Base-by-base conservation (phyloP, 2,329 filamentous ascomycete genomes). In the Cordyceps cateniannulata region DNA sequence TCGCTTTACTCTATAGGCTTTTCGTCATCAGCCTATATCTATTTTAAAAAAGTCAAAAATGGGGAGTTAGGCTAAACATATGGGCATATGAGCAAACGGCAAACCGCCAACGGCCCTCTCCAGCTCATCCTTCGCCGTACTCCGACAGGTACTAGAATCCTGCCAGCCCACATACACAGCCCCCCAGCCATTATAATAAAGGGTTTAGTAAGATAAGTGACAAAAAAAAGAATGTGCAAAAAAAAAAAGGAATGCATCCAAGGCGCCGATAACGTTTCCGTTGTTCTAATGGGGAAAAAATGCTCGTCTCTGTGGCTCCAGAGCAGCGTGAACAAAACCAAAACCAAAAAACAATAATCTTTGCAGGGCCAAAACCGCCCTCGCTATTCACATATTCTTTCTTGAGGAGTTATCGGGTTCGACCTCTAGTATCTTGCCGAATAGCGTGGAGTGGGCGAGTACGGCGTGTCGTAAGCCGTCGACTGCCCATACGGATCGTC, bases 401-500 rank as follows among this genome's bases (percentile, higher is more conserved):
- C 59, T 18, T 38, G 59, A 18, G 22, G 27, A 12, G 20, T 44
- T 16, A 56, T 51, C 52, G 40, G 52, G 47, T 38, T 45, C 25
- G 59, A 42, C 59, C 52, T 61, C 71, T 71, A 80, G 68, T 81
- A 81, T 66, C 79, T 79, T 59, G 71, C 64, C 56, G 79, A 81
- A 68, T 77, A 78, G 32, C 79, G 73, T 52, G 72, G 73, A 20
- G 71, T 64, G 35, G 77, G 79, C 35, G 80, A 80, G 68, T 79
- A 81, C 5, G 79, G 74, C 66, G 80, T 73, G 60, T 85, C 82
- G 69, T 80, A 84, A 7, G 75, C 72, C 64, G 77, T 81, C 2
- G 82, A 77, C 44, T 85, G 85, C 55, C 78, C 80, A 64, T 85
- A 85, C 2, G 83, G 83, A 65, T 88, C 85, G 61, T 91, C 88